These are phyloP conservation scores for Leucaena leucocephala DNA, from an alignment of 306 rosid species.

Conservation along the genomic window DNA sequence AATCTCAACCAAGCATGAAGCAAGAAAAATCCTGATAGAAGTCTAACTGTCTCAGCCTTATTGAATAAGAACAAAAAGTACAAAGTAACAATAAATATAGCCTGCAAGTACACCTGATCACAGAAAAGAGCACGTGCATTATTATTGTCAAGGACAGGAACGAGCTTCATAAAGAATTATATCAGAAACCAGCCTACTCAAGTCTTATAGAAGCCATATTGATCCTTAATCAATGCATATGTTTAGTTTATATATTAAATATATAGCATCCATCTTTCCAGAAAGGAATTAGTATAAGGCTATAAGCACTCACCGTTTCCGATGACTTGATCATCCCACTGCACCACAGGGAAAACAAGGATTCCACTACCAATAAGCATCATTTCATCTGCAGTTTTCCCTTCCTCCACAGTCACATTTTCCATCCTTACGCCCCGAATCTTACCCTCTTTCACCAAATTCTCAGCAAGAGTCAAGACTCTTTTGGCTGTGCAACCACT, in stretches of 20 bases:
- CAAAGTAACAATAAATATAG: not conserved
- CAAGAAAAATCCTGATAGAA: not conserved
- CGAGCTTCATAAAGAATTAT: not conserved
- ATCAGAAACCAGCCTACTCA: not conserved
- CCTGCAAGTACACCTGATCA: too few relatives aligned
- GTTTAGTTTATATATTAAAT: not conserved
- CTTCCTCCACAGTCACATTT: slow-evolving; percentile 72
- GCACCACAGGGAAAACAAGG: slow-evolving; percentile 66
- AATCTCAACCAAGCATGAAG: slow-evolving; percentile 31
- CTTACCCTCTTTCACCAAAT: slow-evolving; percentile 60
- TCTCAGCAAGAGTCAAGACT: slow-evolving; percentile 60
- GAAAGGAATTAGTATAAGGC: slow-evolving; percentile 10
- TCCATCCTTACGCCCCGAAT: slow-evolving; percentile 51
- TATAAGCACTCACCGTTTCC: slow-evolving; percentile 76
- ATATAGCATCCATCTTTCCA: slow-evolving; percentile 12
- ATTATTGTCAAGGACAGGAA: not conserved
- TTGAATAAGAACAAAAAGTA: not conserved
- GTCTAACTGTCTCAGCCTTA: not conserved
- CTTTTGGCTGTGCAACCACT: slow-evolving; percentile 91
- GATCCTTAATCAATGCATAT: not conserved
- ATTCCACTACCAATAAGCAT: slow-evolving; percentile 89
- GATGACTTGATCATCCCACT: slow-evolving; percentile 84
- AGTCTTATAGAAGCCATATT: not conserved
- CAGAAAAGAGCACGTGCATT: too few relatives aligned
- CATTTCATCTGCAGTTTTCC: slow-evolving; percentile 85